These are phyloP conservation scores for Selaginella moellendorffii DNA, from an alignment of 75 land plant species.

Conservation along the genomic window DNA sequence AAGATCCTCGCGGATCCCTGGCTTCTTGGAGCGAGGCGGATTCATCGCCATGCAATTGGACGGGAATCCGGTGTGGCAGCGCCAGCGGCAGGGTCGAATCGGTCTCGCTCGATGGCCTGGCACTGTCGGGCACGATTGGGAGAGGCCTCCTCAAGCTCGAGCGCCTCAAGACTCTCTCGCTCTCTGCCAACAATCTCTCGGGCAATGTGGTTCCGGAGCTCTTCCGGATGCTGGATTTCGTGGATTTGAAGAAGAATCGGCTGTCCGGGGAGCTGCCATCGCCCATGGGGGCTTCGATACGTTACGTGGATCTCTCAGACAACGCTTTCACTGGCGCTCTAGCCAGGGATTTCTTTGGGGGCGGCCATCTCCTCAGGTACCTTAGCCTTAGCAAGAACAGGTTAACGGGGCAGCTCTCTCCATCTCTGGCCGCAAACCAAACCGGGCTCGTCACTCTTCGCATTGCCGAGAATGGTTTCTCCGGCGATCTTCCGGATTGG, in stretches of 20 bases:
- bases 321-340: constrained; percentile 48
- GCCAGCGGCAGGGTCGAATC: constrained; percentile 35
- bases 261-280: not conserved
- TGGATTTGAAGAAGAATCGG: not conserved
- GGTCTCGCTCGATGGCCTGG: constrained; percentile 40
- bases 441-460: constrained; percentile 39
- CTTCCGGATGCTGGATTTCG: not conserved
- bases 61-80: constrained; percentile 41
- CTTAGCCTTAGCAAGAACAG: constrained; percentile 36
- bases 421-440: constrained; percentile 23
- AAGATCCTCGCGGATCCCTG: constrained; percentile 42
- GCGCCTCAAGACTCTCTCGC: constrained; percentile 32
- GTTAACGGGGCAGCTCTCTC: constrained; percentile 45
- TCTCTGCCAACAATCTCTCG: constrained; percentile 51
- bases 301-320: constrained; percentile 37
- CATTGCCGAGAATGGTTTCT: constrained; percentile 41
- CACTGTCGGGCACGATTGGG: constrained; percentile 55
- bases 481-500: constrained; percentile 33
- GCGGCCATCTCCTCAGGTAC: constrained; percentile 24
- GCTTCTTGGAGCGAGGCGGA: constrained; percentile 73
- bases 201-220: constrained; percentile 12
- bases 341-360: constrained; percentile 31
- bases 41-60: constrained; percentile 61
- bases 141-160: constrained; percentile 49
- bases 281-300: not conserved